These are phyloP conservation scores for Neoarthrinium moseri DNA, from an alignment of 2,329 filamentous ascomycete genomes.

Conservation along the genomic window DNA sequence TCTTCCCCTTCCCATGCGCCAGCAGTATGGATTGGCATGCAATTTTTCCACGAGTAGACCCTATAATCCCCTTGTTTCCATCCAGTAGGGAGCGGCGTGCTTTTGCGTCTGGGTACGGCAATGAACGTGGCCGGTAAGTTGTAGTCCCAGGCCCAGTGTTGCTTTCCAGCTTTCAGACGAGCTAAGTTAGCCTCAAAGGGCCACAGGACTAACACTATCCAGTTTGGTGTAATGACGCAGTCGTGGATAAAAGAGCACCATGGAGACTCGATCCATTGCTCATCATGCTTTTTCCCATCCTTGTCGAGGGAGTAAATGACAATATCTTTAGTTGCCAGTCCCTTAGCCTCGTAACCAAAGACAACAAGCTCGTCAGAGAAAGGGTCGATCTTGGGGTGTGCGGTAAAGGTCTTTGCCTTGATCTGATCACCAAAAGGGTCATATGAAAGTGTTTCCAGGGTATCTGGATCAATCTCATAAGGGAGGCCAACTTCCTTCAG, in stretches of 20 bases:
- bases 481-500: conserved; percentile 40
- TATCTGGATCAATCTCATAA: conserved; percentile 32
- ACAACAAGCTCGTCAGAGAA: conserved; percentile 33
- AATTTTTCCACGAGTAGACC: conserved; percentile 19
- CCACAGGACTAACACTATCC: neutral
- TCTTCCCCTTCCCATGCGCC: conserved; percentile 37
- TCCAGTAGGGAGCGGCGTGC: conserved; percentile 10
- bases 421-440: conserved; percentile 36
- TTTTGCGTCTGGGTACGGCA: conserved; percentile 14
- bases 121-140: conserved; percentile 21
- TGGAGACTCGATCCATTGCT: conserved; percentile 30
- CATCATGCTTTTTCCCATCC: conserved; percentile 24
- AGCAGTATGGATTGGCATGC: conserved; percentile 40
- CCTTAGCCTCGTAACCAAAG: conserved; percentile 37
- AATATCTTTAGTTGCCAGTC: conserved; percentile 33
- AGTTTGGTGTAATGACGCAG: neutral
- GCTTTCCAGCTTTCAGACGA: neutral
- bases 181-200: neutral
- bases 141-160: conserved; percentile 12
- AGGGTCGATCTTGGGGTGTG: conserved; percentile 37
- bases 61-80: conserved; percentile 17
- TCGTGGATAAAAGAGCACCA: conserved; percentile 27
- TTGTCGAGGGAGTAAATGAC: conserved; percentile 19
- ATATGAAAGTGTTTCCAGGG: conserved; percentile 31
- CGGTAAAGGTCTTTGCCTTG: conserved; percentile 32